phyloP scores from a whole-genome alignment of 495 filamentous ascomycete species.

The Aspergillus leporis region DNA sequence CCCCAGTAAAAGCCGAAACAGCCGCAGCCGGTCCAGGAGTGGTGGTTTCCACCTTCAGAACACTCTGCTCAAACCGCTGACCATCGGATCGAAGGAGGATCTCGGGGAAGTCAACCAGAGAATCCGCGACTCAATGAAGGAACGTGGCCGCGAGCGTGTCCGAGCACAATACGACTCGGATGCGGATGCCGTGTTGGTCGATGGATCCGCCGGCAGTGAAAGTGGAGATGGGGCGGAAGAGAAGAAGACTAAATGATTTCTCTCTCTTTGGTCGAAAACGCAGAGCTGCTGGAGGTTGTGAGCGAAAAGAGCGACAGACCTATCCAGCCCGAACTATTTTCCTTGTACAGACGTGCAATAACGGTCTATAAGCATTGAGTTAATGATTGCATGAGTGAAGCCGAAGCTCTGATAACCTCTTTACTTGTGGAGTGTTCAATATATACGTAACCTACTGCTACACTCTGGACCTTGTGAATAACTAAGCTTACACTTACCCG shows the following conservation, averaged over 20 bases:
- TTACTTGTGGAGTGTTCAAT: neutral
- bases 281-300: neutral
- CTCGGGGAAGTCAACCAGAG: conserved; percentile 77
- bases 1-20: conserved; percentile 59
- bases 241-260: conserved; percentile 12
- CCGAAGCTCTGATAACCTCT: neutral
- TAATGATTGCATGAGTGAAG: conserved; percentile 4
- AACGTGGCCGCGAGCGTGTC: conserved; percentile 56
- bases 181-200: conserved; percentile 13
- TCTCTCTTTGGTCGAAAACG: neutral
- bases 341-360: neutral
- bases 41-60: conserved; percentile 6
- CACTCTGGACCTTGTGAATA: neutral
- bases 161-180: conserved; percentile 11
- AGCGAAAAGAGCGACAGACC: neutral
- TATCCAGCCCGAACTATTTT: neutral
- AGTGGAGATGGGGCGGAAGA: conserved; percentile 7
- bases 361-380: conserved; percentile 1
- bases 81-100: conserved; percentile 66
- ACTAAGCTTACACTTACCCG: neutral
- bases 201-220: conserved; percentile 6
- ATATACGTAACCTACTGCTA: neutral
- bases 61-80: conserved; percentile 36
- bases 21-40: conserved; percentile 39
- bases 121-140: conserved; percentile 74